phyloP scores from a whole-genome alignment of 805 yeast genomes.

The Ascoidea tarda region DNA sequence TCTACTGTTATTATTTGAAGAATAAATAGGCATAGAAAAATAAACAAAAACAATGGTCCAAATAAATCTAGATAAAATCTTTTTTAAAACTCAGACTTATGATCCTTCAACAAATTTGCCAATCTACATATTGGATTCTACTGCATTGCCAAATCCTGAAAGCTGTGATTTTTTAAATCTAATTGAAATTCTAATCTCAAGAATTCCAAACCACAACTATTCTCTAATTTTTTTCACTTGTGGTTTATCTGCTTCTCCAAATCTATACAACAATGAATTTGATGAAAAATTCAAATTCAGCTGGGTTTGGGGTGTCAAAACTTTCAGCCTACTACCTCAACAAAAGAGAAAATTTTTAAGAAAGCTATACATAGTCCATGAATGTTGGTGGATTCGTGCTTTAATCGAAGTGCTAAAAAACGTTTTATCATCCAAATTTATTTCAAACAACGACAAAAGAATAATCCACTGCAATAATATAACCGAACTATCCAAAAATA shows the following conservation, averaged over 20 bases:
- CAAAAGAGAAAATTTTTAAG: conserved; percentile 36
- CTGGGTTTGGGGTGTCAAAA: conserved; percentile 62
- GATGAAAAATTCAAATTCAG: conserved; percentile 12
- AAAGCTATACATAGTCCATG: conserved; percentile 73
- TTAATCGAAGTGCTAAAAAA: conserved; percentile 58
- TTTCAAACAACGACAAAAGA: conserved; percentile 14
- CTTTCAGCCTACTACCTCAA: conserved; percentile 44
- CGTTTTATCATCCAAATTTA: conserved; percentile 36
- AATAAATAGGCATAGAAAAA: too few species aligned
- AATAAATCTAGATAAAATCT: conserved; percentile 24
- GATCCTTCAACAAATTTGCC: conserved; percentile 65
- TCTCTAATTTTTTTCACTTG: conserved; percentile 69
- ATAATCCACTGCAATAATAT: conserved; percentile 33
- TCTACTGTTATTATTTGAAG: too few species aligned
- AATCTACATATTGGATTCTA: conserved; percentile 70
- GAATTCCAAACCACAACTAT: conserved; percentile 49
- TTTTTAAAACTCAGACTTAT: conserved; percentile 41
- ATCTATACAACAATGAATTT: conserved; percentile 19
- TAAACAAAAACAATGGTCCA: not conserved
- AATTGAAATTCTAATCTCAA: conserved; percentile 37
- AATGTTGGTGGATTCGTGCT: conserved; percentile 77
- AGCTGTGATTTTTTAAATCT: conserved; percentile 29
- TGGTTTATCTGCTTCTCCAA: conserved; percentile 40
- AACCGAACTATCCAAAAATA: conserved; percentile 37
- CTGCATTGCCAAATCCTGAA: conserved; percentile 55